Conservation (phyloP, 139 green algal genomes). For the Tetratostichococcus sp. region DNA sequence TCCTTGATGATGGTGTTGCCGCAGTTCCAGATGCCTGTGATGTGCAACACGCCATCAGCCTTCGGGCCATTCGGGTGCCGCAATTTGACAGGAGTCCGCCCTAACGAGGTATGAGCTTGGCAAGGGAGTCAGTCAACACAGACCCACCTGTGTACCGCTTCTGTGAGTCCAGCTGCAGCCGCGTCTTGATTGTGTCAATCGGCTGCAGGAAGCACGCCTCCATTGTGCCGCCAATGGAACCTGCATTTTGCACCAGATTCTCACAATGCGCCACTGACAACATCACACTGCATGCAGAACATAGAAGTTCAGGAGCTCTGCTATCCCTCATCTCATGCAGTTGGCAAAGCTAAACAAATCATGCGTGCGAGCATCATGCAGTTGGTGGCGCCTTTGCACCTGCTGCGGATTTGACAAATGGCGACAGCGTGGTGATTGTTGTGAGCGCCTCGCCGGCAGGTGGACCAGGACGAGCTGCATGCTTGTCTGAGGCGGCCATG, state of each 20-base stretch:
- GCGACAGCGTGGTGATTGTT: neutral
- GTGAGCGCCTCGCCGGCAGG: neutral
- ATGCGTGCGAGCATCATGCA: neutral
- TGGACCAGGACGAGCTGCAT: neutral
- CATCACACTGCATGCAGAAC: too few species aligned
- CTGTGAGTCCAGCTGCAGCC: conserved; percentile 82
- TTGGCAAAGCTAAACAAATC: too few species aligned
- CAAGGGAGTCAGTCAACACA: neutral
- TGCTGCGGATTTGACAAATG: neutral
- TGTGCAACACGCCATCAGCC: too few species aligned
- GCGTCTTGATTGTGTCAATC: conserved; percentile 93
- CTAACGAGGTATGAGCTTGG: too few species aligned
- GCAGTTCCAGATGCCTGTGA: conserved; percentile 74
- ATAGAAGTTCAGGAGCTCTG: too few species aligned
- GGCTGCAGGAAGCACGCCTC: conserved; percentile 89
- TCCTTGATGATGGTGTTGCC: conserved; percentile 65
- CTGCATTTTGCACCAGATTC: conserved; percentile 29
- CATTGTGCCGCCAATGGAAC: conserved; percentile 83
- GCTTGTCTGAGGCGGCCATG: neutral
- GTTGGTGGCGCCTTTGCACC: neutral
- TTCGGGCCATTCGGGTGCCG: too few species aligned
- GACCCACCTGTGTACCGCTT: conserved; percentile 70
- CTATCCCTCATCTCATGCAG: too few species aligned
- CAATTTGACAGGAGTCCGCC: too few species aligned
- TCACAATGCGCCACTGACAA: too few species aligned